These are phyloP conservation scores for Prinsepia uniflora DNA, from an alignment of 306 rosid species.

Conservation along the genomic window DNA sequence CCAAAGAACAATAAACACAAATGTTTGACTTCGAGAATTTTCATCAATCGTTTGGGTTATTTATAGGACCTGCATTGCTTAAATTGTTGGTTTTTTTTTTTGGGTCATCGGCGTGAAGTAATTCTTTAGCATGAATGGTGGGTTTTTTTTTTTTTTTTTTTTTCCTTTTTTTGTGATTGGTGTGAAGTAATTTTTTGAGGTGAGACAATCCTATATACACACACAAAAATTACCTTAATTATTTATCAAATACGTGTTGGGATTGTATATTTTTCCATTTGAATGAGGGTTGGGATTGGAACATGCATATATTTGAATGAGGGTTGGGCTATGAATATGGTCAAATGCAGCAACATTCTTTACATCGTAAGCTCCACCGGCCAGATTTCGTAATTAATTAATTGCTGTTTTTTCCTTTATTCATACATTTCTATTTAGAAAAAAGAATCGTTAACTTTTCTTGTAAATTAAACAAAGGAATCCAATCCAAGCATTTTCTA, in stretches of 20 bases:
- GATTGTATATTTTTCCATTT: not conserved
- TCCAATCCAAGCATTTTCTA: not conserved
- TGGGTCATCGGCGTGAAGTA: not conserved
- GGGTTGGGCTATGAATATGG: conserved; percentile 1
- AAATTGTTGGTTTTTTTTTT: not conserved
- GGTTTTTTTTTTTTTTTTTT: too few relatives aligned
- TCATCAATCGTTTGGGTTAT: not conserved
- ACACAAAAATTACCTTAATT: not conserved
- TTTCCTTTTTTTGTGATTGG: too few relatives aligned
- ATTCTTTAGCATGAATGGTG: too few relatives aligned
- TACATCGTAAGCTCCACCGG: conserved; percentile 4
- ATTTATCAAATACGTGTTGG: not conserved
- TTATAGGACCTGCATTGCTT: not conserved
- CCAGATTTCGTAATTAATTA: not conserved
- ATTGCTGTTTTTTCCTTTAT: not conserved
- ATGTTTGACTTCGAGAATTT: not conserved
- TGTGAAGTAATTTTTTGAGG: too few relatives aligned
- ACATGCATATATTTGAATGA: too few relatives aligned
- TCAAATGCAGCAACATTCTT: conserved; percentile 3
- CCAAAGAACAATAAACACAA: too few relatives aligned
- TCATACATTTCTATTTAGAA: not conserved
- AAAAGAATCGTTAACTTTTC: not conserved
- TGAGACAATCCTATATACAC: too few relatives aligned
- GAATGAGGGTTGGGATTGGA: not conserved
- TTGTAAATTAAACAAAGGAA: not conserved